These are phyloP conservation scores for Beauveria scarabaeidicola DNA, from an alignment of 2,329 filamentous ascomycete genomes.

Conservation along the genomic window DNA sequence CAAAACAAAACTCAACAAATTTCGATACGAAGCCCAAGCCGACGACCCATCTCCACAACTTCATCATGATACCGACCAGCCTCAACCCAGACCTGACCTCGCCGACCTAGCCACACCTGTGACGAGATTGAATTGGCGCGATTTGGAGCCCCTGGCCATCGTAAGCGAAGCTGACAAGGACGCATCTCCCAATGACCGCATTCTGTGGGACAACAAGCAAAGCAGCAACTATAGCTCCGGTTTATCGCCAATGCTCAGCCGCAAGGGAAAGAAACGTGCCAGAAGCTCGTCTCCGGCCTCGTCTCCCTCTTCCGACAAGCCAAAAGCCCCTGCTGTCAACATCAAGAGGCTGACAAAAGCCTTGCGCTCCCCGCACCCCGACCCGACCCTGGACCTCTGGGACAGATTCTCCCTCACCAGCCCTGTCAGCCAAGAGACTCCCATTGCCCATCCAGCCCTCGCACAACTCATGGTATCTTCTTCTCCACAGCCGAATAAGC, in stretches of 20 bases:
- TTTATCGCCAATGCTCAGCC: slow-evolving; percentile 40
- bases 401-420: slow-evolving; percentile 56
- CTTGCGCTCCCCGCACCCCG: slow-evolving; percentile 58
- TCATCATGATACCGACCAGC: slow-evolving; percentile 15
- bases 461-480: slow-evolving; percentile 62
- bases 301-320: slow-evolving; percentile 49
- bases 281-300: slow-evolving; percentile 66
- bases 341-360: slow-evolving; percentile 49
- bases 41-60: slow-evolving; percentile 13
- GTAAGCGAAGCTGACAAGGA: slow-evolving; percentile 35
- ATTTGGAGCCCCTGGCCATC: slow-evolving; percentile 39
- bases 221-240: slow-evolving; percentile 31
- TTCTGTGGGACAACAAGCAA: slow-evolving; percentile 51
- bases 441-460: slow-evolving; percentile 46
- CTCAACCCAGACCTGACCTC: not conserved
- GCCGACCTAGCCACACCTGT: slow-evolving; percentile 34
- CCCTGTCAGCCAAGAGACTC: slow-evolving; percentile 33
- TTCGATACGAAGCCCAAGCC: slow-evolving; percentile 29
- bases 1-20: slow-evolving; percentile 54
- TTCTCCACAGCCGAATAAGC: slow-evolving; percentile 53
- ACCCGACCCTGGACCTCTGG: slow-evolving; percentile 70
- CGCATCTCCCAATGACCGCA: slow-evolving; percentile 50
- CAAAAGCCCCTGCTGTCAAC: slow-evolving; percentile 41
- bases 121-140: slow-evolving; percentile 47
- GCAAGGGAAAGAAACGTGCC: slow-evolving; percentile 55